A percentile compares a stretch with the other conserved stretches of the same genome.
Evolutionary conservation across 177 flowering plant genomes (phyloP).

Genomic region (Vitis hybrid): DNA sequence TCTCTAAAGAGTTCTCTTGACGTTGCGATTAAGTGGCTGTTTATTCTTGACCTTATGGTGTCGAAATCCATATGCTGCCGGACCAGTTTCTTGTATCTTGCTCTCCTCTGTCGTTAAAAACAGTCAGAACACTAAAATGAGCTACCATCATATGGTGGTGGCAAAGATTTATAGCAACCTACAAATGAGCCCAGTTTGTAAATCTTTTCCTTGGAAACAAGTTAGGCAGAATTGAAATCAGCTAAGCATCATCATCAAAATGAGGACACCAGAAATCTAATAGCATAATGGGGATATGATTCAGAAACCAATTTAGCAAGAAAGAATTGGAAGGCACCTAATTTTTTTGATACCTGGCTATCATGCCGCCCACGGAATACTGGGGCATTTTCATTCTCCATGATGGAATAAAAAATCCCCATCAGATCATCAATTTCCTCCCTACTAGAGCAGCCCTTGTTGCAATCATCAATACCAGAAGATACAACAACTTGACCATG

Average conservation of each 20-base stretch:
- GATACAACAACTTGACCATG: constrained; percentile 22
- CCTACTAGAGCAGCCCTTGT: constrained; percentile 4
- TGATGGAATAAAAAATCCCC: constrained; percentile 41
- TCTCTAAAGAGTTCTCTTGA: constrained; percentile 63
- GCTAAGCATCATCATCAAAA: not conserved
- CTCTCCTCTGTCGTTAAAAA: constrained; percentile 58
- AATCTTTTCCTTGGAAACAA: not conserved
- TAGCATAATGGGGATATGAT: not conserved
- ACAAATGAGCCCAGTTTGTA: not conserved
- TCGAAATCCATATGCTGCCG: constrained; percentile 71
- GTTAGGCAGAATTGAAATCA: not conserved
- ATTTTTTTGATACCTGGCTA: constrained; percentile 56
- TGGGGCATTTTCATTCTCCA: constrained; percentile 41
- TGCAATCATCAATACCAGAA: constrained; percentile 19
- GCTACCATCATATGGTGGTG: too few relatives aligned
- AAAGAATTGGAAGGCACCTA: not conserved
- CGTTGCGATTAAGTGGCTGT: constrained; percentile 35
- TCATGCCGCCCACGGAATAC: constrained; percentile 61
- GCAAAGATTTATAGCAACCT: too few relatives aligned
- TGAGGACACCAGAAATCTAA: not conserved
- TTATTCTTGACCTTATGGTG: constrained; percentile 55
- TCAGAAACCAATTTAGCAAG: not conserved
- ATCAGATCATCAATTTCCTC: constrained; percentile 31
- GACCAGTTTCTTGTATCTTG: constrained; percentile 65
- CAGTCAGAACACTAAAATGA: not conserved